These are phyloP conservation scores for Zasmidium angulare DNA, from an alignment of 2,329 filamentous ascomycete genomes.

Conservation along the genomic window DNA sequence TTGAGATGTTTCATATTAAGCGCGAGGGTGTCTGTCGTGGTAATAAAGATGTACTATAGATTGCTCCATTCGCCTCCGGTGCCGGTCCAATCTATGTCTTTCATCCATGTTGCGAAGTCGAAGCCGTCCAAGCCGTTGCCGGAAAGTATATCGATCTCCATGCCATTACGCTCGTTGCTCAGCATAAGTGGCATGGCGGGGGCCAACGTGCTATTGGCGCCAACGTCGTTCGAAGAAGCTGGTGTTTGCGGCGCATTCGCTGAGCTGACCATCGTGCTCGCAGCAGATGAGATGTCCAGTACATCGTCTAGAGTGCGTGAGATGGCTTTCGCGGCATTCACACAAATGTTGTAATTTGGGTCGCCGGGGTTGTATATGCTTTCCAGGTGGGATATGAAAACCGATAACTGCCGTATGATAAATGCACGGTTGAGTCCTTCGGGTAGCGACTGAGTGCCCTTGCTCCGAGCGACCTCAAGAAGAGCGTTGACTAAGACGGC, in stretches of 20 bases:
- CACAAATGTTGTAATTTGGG: slow-evolving; percentile 20
- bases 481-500: slow-evolving; percentile 17
- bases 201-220: not conserved
- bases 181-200: not conserved
- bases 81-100: slow-evolving; percentile 18
- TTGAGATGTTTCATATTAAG: too few relatives aligned
- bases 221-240: not conserved
- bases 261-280: not conserved
- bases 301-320: slow-evolving; percentile 22
- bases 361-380: slow-evolving; percentile 18
- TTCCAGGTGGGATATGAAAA: slow-evolving; percentile 23
- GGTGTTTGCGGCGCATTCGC: not conserved
- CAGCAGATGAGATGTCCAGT: slow-evolving; percentile 11
- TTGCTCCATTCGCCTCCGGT: slow-evolving; percentile 14
- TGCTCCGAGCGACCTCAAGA: slow-evolving; percentile 1
- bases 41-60: slow-evolving; percentile 4
- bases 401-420: slow-evolving; percentile 23
- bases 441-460: slow-evolving; percentile 4
- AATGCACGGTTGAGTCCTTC: slow-evolving; percentile 12
- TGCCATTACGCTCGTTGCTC: not conserved
- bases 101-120: slow-evolving; percentile 16
- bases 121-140: slow-evolving; percentile 12
- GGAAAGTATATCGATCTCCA: slow-evolving; percentile 5
- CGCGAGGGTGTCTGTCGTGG: too few relatives aligned
- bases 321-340: slow-evolving; percentile 20